Percentiles rank a stretch among this genome's conserved stretches.
These are phyloP conservation scores for Hanseniaspora valbyensis DNA, from an alignment of 805 yeast species.

Conservation along the genomic window DNA sequence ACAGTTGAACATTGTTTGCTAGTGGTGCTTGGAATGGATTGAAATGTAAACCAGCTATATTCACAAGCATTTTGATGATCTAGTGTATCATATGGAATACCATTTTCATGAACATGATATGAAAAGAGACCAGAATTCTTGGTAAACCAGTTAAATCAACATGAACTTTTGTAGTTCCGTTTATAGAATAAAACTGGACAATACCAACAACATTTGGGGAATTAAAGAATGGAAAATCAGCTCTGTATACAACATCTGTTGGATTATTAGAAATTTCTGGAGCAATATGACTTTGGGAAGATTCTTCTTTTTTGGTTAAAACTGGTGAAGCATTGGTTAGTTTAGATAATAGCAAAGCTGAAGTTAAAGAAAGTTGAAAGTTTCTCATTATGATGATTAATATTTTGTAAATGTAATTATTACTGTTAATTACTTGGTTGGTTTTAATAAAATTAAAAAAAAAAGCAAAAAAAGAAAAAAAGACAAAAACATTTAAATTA, in stretches of 20 bases:
- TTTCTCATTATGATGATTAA: too few species aligned
- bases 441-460: background rate
- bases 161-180: slow-evolving; percentile 53
- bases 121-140: slow-evolving; percentile 52
- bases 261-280: slow-evolving; percentile 44
- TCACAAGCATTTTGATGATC: slow-evolving; percentile 36
- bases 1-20: slow-evolving; percentile 32
- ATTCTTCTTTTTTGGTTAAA: background rate
- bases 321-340: background rate
- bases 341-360: background rate
- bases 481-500: background rate
- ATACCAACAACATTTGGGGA: slow-evolving; percentile 37
- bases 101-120: slow-evolving; percentile 54
- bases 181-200: slow-evolving; percentile 48
- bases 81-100: slow-evolving; percentile 38
- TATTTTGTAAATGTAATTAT: too few species aligned
- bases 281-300: slow-evolving; percentile 26
- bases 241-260: slow-evolving; percentile 41
- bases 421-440: too few species aligned
- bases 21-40: slow-evolving; percentile 41
- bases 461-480: background rate
- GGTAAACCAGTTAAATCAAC: slow-evolving; percentile 65
- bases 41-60: slow-evolving; percentile 44
- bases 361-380: too few species aligned
- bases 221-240: slow-evolving; percentile 33